phyloP scores from a whole-genome alignment of 148 eudicot species.

The Silene latifolia region DNA sequence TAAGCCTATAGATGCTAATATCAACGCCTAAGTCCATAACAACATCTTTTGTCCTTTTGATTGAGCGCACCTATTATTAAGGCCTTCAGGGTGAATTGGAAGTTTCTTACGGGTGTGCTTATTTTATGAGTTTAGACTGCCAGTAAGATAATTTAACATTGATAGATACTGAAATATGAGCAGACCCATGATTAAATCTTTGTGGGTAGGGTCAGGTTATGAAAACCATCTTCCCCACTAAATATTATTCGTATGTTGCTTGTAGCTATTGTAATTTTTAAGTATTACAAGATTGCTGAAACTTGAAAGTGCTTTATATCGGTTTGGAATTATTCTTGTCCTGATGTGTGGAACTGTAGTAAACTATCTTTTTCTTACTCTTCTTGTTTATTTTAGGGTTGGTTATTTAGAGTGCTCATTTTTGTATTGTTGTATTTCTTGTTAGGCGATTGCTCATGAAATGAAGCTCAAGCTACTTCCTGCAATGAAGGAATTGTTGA shows the following conservation, averaged over 20 bases:
- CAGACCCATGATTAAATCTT: background rate
- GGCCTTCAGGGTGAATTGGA: background rate
- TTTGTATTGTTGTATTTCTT: conserved; percentile 4
- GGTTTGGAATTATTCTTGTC: too few species aligned
- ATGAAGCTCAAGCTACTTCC: conserved; percentile 59
- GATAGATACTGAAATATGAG: background rate
- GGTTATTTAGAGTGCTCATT: background rate
- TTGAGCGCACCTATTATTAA: background rate
- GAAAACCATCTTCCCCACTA: background rate
- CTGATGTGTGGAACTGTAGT: too few species aligned
- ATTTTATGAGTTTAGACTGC: background rate
- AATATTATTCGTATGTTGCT: background rate
- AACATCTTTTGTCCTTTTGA: background rate
- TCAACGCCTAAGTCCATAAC: background rate
- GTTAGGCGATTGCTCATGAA: conserved; percentile 56
- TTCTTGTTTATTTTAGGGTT: too few species aligned
- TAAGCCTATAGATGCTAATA: background rate
- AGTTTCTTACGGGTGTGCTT: background rate
- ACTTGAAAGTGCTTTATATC: too few species aligned
- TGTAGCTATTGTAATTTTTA: too few species aligned
- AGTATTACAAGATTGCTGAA: too few species aligned
- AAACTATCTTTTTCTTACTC: too few species aligned
- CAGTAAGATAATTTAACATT: background rate
- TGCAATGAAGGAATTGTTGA: conserved; percentile 56
- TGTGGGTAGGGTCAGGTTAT: background rate